phyloP scores from a whole-genome alignment of 2,329 filamentous ascomycete species.

The Exophiala calicioides region DNA sequence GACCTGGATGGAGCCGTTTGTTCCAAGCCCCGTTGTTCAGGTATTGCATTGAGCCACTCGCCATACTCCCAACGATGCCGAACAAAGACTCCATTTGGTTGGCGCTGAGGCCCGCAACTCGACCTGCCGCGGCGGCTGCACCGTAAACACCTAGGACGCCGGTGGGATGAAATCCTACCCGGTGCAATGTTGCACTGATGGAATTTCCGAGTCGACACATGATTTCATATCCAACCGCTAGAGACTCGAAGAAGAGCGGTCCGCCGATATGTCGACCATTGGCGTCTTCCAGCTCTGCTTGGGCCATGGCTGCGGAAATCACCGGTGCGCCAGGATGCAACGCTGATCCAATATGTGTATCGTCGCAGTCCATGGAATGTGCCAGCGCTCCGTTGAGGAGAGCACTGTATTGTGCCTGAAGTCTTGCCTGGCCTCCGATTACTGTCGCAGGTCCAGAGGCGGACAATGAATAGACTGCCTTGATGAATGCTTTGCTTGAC shows the following conservation, averaged over 20 bases:
- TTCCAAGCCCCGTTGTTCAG: constrained; percentile 41
- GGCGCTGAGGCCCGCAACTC: constrained; percentile 30
- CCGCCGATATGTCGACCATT: constrained; percentile 4
- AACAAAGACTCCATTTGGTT: constrained; percentile 35
- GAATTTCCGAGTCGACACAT: constrained; percentile 35
- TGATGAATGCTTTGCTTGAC: constrained; percentile 15
- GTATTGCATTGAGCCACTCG: constrained; percentile 40
- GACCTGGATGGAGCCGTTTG: constrained; percentile 40
- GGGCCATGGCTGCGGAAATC: constrained; percentile 32
- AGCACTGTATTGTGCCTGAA: constrained; percentile 39
- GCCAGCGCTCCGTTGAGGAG: constrained; percentile 46
- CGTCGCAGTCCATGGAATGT: constrained; percentile 48
- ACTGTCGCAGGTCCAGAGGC: constrained; percentile 6
- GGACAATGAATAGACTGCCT: constrained; percentile 9
- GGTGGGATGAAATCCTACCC: constrained; percentile 39
- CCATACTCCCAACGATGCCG: constrained; percentile 38
- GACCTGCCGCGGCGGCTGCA: constrained; percentile 34
- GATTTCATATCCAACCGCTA: constrained; percentile 37
- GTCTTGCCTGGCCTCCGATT: constrained; percentile 5
- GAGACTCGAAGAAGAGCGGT: constrained; percentile 7
- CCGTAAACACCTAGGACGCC: constrained; percentile 39
- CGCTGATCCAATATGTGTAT: constrained; percentile 43
- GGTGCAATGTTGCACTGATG: constrained; percentile 35
- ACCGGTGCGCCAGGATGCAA: constrained; percentile 44
- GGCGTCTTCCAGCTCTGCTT: constrained; percentile 33